Evolutionary conservation across 345 rosid genomes (phyloP).

Genomic region (Arabis hirsuta): DNA sequence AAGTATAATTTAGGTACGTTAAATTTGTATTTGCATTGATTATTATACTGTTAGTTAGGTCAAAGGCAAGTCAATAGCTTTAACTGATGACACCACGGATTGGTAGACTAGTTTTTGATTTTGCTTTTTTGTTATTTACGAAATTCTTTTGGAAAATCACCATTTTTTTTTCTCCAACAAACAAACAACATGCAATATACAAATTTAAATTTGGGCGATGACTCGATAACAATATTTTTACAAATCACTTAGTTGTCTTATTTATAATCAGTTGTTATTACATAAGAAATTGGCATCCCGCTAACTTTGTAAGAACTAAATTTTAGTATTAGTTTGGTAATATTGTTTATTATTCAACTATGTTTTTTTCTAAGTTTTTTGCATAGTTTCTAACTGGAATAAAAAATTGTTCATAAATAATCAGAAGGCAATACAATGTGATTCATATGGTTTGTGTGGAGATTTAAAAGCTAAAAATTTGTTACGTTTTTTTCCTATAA

Average conservation of each 20-base stretch:
- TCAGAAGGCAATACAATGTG: conserved; percentile 1
- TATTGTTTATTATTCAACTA: background rate
- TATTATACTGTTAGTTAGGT: conserved; percentile 11
- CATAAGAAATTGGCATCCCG: background rate
- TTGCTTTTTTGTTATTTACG: conserved; percentile 36
- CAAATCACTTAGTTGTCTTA: no score
- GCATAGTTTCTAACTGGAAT: background rate
- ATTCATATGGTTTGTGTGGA: conserved; percentile 25
- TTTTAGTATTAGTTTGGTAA: background rate
- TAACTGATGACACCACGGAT: conserved; percentile 7
- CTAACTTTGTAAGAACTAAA: background rate
- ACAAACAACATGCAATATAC: no score
- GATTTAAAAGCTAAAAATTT: conserved; percentile 2
- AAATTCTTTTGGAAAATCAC: conserved; percentile 8
- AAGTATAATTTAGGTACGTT: background rate
- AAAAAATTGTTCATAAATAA: background rate
- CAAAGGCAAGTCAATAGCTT: conserved; percentile 23
- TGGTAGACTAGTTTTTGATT: conserved; percentile 10
- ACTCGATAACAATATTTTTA: no score
- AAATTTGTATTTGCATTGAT: conserved; percentile 12
- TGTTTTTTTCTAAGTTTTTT: background rate
- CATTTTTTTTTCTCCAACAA: background rate
- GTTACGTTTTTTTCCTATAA: background rate
- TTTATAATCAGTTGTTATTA: background rate
- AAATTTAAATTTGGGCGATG: no score